A percentile compares a stretch with the other conserved stretches of the same genome.
Conservation (phyloP, 2,329 filamentous ascomycete species). For the Aspergillus proliferans region DNA sequence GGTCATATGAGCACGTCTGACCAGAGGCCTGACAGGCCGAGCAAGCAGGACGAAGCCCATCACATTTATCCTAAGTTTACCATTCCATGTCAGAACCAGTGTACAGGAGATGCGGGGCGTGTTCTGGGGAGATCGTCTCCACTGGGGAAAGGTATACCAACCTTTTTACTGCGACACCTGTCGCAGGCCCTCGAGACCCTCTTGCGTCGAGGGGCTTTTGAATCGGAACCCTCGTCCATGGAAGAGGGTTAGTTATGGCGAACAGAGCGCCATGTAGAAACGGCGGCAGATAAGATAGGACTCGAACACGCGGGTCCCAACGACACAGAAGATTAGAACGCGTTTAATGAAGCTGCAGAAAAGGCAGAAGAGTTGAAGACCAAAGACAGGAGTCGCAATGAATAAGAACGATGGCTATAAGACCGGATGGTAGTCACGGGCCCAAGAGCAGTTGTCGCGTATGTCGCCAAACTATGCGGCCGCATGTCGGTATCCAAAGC, state of each 20-base stretch:
- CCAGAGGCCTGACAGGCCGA: conserved; percentile 36
- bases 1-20: conserved; percentile 39
- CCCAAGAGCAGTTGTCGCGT: neutral
- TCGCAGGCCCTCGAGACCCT: conserved; percentile 43
- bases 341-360: no score
- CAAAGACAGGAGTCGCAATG: conserved; percentile 1
- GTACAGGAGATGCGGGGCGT: neutral
- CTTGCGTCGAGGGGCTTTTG: conserved; percentile 35
- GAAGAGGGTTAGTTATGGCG: conserved; percentile 19
- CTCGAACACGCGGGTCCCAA: neutral
- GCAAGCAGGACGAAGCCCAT: conserved; percentile 39
- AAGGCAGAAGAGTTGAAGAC: neutral
- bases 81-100: conserved; percentile 1
- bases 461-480: neutral
- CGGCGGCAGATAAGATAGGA: neutral
- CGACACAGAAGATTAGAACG: neutral
- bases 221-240: conserved; percentile 35
- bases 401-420: conserved; percentile 5
- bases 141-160: conserved; percentile 7
- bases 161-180: conserved; percentile 41
- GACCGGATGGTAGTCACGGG: neutral
- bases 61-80: conserved; percentile 35
- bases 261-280: conserved; percentile 18
- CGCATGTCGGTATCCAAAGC: neutral
- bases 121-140: neutral